These are phyloP conservation scores for Zanthoxylum bungeanum DNA, from an alignment of 345 rosid genomes.

Conservation along the genomic window DNA sequence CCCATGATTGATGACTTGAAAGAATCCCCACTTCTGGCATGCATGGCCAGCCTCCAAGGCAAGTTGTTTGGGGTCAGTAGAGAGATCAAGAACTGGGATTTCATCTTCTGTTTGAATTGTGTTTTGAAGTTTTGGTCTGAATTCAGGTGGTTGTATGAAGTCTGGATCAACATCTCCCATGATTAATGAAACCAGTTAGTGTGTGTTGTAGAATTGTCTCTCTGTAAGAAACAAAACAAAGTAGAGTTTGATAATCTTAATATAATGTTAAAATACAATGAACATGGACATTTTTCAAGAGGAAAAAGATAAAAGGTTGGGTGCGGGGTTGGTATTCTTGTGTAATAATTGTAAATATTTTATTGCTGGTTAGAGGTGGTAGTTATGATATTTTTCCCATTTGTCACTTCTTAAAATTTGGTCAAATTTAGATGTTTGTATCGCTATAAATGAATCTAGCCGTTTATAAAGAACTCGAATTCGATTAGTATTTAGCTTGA, in stretches of 20 bases:
- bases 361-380: not conserved
- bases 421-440: too few species aligned
- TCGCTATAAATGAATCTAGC: too few species aligned
- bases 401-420: too few species aligned
- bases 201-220: not conserved
- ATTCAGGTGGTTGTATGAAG: constrained; percentile 54
- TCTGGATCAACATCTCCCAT: constrained; percentile 54
- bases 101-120: constrained; percentile 36
- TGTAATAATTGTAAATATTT: not conserved
- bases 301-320: not conserved
- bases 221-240: too few species aligned
- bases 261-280: not conserved
- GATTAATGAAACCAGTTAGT: constrained; percentile 5
- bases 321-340: not conserved
- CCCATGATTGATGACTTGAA: constrained; percentile 85
- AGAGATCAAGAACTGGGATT: constrained; percentile 67
- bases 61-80: constrained; percentile 21
- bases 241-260: not conserved
- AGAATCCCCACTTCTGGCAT: constrained; percentile 83
- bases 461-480: too few species aligned
- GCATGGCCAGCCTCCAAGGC: constrained; percentile 50
- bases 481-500: too few species aligned
- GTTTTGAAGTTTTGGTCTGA: constrained; percentile 34
- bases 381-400: not conserved
- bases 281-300: constrained; percentile 1